Conservation (phyloP, 768 basidiomycete species). For the Auricularia heimuer region DNA sequence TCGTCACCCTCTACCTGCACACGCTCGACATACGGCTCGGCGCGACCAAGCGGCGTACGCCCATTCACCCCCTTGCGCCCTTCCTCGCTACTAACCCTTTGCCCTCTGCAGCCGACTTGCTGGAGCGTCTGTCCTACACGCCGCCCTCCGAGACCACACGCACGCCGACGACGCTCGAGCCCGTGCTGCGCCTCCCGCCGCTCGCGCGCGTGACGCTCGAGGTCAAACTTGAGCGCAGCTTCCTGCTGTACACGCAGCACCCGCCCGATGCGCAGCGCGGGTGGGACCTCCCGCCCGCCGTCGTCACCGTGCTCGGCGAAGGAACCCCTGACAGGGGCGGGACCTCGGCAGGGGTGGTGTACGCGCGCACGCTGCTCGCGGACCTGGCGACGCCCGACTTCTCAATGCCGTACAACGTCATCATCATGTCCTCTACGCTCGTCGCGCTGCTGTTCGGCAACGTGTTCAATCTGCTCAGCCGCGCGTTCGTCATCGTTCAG, state of each 20-base stretch:
- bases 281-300: constrained; percentile 84
- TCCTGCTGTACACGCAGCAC: constrained; percentile 90
- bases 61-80: neutral
- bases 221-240: constrained; percentile 72
- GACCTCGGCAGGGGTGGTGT: constrained; percentile 35
- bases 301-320: constrained; percentile 33
- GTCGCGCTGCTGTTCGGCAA: constrained; percentile 91
- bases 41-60: constrained; percentile 38
- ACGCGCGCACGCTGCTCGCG: constrained; percentile 72
- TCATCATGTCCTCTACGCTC: constrained; percentile 88
- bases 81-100: no score
- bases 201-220: constrained; percentile 50
- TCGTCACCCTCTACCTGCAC: constrained; percentile 80
- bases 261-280: constrained; percentile 92
- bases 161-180: constrained; percentile 69
- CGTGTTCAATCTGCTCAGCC: constrained; percentile 76
- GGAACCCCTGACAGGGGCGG: no score
- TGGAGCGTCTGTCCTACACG: neutral
- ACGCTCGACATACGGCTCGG: constrained; percentile 52
- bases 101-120: neutral
- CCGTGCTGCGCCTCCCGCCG: constrained; percentile 59
- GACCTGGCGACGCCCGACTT: constrained; percentile 98
- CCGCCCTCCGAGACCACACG: constrained; percentile 22
- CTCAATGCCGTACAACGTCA: constrained; percentile 99
- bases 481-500: constrained; percentile 48